Percentiles rank a stretch among this genome's conserved stretches.
These are phyloP conservation scores for Neopestalotiopsis clavispora DNA, from an alignment of 2,329 filamentous ascomycete species.

Conservation along the genomic window DNA sequence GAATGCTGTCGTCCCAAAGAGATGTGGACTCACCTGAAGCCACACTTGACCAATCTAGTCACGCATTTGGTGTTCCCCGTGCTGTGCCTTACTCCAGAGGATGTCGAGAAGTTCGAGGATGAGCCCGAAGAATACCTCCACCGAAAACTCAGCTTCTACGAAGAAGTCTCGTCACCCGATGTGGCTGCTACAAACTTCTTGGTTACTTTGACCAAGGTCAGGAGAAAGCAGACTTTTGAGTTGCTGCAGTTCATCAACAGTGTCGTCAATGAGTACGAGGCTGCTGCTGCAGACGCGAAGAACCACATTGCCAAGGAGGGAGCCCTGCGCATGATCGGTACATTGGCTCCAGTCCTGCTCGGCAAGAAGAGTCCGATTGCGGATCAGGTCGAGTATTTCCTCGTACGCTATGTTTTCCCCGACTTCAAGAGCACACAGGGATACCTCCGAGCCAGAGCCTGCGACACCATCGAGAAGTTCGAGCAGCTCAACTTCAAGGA, in stretches of 20 bases:
- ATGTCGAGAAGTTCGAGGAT: slow-evolving; percentile 90
- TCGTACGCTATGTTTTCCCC: slow-evolving; percentile 97
- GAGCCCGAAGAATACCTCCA: slow-evolving; percentile 97
- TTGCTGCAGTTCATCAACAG: slow-evolving; percentile 95
- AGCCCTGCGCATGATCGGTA: slow-evolving; percentile 95
- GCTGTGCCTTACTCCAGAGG: slow-evolving; percentile 88
- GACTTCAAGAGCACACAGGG: slow-evolving; percentile 94
- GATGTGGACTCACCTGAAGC: slow-evolving; percentile 94
- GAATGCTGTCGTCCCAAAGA: slow-evolving; percentile 97
- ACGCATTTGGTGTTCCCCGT: slow-evolving; percentile 96
- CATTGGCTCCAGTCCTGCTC: slow-evolving; percentile 88
- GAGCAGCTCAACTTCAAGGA: slow-evolving; percentile 98
- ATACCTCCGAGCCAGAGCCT: slow-evolving; percentile 91
- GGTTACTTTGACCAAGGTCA: slow-evolving; percentile 89
- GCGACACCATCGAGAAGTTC: slow-evolving; percentile 97
- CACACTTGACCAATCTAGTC: slow-evolving; percentile 90
- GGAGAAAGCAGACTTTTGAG: slow-evolving; percentile 94
- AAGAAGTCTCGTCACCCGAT: slow-evolving; percentile 94
- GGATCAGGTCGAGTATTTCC: slow-evolving; percentile 97
- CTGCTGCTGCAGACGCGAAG: slow-evolving; percentile 84
- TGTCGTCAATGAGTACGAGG: slow-evolving; percentile 91
- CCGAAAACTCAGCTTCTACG: slow-evolving; percentile 96
- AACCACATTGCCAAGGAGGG: slow-evolving; percentile 96
- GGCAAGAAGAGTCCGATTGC: slow-evolving; percentile 99
- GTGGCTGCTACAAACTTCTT: slow-evolving; percentile 97